A percentile compares a stretch with the other conserved stretches of the same genome.
These are phyloP conservation scores for Fraxinus anomala DNA, from an alignment of 257 asterid genomes.

Conservation along the genomic window DNA sequence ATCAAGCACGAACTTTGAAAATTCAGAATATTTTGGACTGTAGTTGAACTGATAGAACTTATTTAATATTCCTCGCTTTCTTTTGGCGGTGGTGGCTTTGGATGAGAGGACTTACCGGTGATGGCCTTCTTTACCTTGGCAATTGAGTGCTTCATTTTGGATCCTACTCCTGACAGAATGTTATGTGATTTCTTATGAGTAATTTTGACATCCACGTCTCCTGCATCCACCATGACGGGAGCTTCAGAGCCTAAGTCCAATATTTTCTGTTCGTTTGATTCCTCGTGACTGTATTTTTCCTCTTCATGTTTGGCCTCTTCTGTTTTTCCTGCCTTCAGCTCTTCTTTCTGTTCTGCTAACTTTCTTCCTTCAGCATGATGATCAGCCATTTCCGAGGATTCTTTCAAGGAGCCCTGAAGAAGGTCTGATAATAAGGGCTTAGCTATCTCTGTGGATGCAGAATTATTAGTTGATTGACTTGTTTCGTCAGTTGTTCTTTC, in stretches of 20 bases:
- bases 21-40: background rate
- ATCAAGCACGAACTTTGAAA: conserved; percentile 15
- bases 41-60: background rate
- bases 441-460: conserved; percentile 27
- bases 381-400: conserved; percentile 23
- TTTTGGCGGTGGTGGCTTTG: conserved; percentile 61
- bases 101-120: conserved; percentile 66
- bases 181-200: conserved; percentile 69
- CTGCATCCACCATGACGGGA: conserved; percentile 60
- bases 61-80: conserved; percentile 21
- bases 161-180: conserved; percentile 86
- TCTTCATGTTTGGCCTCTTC: conserved; percentile 36
- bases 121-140: conserved; percentile 89
- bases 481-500: background rate
- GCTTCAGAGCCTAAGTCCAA: conserved; percentile 46
- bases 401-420: conserved; percentile 33
- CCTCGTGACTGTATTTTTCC: conserved; percentile 40
- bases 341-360: conserved; percentile 28
- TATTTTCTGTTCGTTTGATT: conserved; percentile 37
- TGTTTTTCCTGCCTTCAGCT: conserved; percentile 31
- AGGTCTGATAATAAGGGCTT: conserved; percentile 37
- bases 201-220: conserved; percentile 53
- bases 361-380: conserved; percentile 30
- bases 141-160: conserved; percentile 85
- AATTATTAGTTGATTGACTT: conserved; percentile 22